Percentiles rank a stretch among this genome's conserved stretches.
Conservation (phyloP, 305 asterid genomes). For the Petunia hybrid region DNA sequence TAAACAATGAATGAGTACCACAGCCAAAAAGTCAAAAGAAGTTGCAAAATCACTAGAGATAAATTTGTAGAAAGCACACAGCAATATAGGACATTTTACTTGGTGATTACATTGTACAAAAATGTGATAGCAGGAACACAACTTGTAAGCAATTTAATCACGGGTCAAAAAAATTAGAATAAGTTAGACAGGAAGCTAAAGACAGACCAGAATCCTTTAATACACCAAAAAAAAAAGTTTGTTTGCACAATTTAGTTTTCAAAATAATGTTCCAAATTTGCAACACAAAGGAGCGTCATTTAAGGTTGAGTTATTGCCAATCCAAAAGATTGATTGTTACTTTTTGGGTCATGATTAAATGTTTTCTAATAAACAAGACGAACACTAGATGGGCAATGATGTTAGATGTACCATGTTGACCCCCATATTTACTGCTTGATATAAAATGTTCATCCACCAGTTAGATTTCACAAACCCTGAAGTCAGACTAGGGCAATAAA, state of each 20-base stretch:
- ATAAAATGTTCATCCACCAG: slow-evolving; percentile 15
- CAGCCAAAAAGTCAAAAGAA: neutral
- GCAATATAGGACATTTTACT: neutral
- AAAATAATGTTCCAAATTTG: neutral
- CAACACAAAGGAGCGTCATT: neutral
- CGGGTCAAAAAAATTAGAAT: neutral
- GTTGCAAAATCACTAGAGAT: neutral
- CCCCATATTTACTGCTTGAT: neutral
- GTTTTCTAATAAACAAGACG: neutral
- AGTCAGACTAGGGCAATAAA: slow-evolving; percentile 11
- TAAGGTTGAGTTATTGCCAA: neutral
- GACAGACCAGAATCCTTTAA: neutral
- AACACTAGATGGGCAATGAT: neutral
- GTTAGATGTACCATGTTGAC: neutral
- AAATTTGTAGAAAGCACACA: neutral
- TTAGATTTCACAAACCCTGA: slow-evolving; percentile 4
- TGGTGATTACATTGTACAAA: neutral
- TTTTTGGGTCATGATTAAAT: neutral
- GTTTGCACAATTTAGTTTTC: neutral
- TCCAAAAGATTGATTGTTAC: neutral
- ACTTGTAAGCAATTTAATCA: slow-evolving; percentile 2
- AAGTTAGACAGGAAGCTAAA: neutral
- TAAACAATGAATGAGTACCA: slow-evolving; percentile 3
- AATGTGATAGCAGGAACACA: slow-evolving; percentile 1
- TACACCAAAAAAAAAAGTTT: neutral